phyloP scores from a whole-genome alignment of 805 yeast genomes.

The Metschnikowia koreensis region DNA sequence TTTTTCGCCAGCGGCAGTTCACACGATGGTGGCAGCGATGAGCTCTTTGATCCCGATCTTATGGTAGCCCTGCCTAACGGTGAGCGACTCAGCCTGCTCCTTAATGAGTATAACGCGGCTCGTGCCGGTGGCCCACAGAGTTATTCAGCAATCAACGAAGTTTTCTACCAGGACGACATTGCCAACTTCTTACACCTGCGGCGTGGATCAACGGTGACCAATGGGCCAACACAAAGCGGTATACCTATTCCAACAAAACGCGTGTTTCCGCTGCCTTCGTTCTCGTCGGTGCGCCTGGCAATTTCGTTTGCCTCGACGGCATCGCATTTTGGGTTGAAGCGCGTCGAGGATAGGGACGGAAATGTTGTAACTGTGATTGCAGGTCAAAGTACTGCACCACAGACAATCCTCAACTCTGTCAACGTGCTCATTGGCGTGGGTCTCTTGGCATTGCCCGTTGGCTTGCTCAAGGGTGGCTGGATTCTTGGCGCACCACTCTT shows the following conservation, averaged over 20 bases:
- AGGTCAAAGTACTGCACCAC: conserved; percentile 79
- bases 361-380: conserved; percentile 66
- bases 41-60: conserved; percentile 64
- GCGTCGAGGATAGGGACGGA: conserved; percentile 71
- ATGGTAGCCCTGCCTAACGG: conserved; percentile 66
- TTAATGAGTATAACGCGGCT: conserved; percentile 22
- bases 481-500: conserved; percentile 61
- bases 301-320: conserved; percentile 39
- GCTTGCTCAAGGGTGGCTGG: conserved; percentile 64
- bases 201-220: conserved; percentile 23
- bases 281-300: conserved; percentile 42
- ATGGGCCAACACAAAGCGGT: background rate
- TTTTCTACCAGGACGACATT: conserved; percentile 40
- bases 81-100: conserved; percentile 58
- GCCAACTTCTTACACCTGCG: conserved; percentile 25
- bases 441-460: conserved; percentile 63
- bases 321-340: conserved; percentile 54
- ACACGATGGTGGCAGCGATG: conserved; percentile 46
- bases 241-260: conserved; percentile 29
- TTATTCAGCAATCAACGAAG: conserved; percentile 28
- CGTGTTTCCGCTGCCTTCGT: conserved; percentile 39
- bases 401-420: conserved; percentile 64
- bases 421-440: conserved; percentile 71
- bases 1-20: conserved; percentile 40
- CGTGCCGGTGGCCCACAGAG: conserved; percentile 9